These are phyloP conservation scores for Isoetes engelmannii DNA, from an alignment of 83 land plant genomes.

Conservation along the genomic window DNA sequence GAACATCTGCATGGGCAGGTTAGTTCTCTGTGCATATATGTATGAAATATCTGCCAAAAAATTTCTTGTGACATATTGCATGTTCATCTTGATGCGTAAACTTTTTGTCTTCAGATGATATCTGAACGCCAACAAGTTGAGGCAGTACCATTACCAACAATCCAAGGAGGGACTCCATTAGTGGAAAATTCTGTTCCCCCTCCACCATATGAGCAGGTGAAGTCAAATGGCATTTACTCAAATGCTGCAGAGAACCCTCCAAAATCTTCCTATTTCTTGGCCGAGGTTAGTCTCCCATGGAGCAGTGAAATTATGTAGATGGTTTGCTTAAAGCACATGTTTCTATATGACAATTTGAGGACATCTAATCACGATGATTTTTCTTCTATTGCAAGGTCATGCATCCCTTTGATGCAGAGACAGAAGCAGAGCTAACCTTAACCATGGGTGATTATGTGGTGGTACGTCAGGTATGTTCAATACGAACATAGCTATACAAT, in stretches of 20 bases:
- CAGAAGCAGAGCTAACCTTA: constrained; percentile 30
- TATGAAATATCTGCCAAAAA: too few relatives aligned
- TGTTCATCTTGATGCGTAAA: background rate
- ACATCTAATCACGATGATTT: too few relatives aligned
- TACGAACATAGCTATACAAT: too few relatives aligned
- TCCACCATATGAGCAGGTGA: constrained; percentile 5
- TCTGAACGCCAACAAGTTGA: constrained; percentile 4
- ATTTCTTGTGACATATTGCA: too few relatives aligned
- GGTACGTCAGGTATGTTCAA: constrained; percentile 29
- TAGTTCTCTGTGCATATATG: background rate
- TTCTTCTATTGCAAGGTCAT: constrained; percentile 15
- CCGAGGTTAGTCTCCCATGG: constrained; percentile 18
- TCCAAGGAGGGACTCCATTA: background rate
- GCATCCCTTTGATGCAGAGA: constrained; percentile 33
- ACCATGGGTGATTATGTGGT: constrained; percentile 37
- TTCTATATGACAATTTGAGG: too few relatives aligned
- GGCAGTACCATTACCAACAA: background rate
- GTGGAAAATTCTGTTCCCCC: background rate
- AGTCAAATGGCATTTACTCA: constrained; percentile 2
- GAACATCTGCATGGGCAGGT: constrained; percentile 70
- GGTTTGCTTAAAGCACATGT: too few relatives aligned
- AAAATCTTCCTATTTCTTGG: constrained; percentile 29
- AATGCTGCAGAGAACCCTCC: background rate
- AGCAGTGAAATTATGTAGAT: too few relatives aligned
- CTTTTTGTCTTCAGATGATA: background rate